Percentiles rank a stretch among this genome's conserved stretches.
phyloP scores from a whole-genome alignment of 768 basidiomycete genomes.

The Hortiboletus flavorubellus region DNA sequence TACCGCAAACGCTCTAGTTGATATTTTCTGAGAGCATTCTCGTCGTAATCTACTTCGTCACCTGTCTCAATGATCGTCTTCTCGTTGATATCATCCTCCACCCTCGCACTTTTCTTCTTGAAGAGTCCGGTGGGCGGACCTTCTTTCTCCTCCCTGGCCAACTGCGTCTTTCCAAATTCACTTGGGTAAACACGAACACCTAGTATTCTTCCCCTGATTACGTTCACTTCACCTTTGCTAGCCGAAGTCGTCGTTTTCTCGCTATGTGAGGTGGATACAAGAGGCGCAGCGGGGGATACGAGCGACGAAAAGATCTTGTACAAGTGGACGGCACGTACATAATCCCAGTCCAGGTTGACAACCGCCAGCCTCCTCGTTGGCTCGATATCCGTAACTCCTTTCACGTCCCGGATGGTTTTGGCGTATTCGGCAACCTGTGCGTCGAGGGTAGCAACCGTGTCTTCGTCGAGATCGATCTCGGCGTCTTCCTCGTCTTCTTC shows the following conservation, averaged over 20 bases:
- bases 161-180: conserved; percentile 84
- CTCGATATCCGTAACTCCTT: conserved; percentile 38
- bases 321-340: conserved; percentile 84
- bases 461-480: conserved; percentile 82
- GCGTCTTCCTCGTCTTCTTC: conserved; percentile 37
- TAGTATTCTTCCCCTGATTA: conserved; percentile 63
- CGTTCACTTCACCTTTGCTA: conserved; percentile 9
- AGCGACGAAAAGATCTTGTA: conserved; percentile 92
- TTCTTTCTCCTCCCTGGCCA: conserved; percentile 83
- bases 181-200: conserved; percentile 88
- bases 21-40: conserved; percentile 83
- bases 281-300: conserved; percentile 56
- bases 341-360: conserved; percentile 98
- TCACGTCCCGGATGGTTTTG: conserved; percentile 44
- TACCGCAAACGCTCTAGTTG: conserved; percentile 91
- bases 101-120: conserved; percentile 42
- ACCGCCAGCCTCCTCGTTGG: conserved; percentile 74
- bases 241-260: conserved; percentile 13
- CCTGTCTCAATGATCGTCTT: conserved; percentile 63
- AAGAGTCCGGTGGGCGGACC: conserved; percentile 89
- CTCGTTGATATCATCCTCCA: conserved; percentile 54
- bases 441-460: conserved; percentile 64
- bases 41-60: conserved; percentile 77
- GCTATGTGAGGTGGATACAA: conserved; percentile 26
- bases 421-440: conserved; percentile 67